Evolutionary conservation across 2,329 filamentous ascomycete genomes (phyloP).

Genomic region (Neonectria magnoliae): DNA sequence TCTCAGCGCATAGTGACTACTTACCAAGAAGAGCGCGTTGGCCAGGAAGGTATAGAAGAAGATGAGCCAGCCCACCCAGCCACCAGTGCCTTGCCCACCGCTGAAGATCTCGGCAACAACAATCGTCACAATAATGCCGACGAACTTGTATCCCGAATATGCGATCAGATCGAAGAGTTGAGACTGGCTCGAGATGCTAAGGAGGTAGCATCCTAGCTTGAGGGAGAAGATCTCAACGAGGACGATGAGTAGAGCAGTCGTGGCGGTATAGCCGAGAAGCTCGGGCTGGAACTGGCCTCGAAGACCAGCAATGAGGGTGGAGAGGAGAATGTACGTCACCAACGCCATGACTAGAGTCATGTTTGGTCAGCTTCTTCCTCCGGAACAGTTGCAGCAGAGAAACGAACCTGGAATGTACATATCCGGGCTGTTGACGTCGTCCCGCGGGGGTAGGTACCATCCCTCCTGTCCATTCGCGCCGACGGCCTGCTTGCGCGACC

Average conservation of each 20-base stretch:
- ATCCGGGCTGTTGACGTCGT: slow-evolving; percentile 97
- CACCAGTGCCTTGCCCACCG: slow-evolving; percentile 81
- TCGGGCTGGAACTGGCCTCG: slow-evolving; percentile 94
- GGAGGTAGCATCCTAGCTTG: slow-evolving; percentile 91
- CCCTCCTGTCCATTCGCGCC: slow-evolving; percentile 75
- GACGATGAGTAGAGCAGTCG: slow-evolving; percentile 83
- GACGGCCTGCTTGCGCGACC: slow-evolving; percentile 88
- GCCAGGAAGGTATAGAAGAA: slow-evolving; percentile 94
- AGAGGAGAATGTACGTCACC: slow-evolving; percentile 96
- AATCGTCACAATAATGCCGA: slow-evolving; percentile 92
- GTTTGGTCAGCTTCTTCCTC: slow-evolving; percentile 33
- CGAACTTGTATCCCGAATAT: slow-evolving; percentile 98
- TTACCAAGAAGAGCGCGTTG: slow-evolving; percentile 93
- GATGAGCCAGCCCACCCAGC: slow-evolving; percentile 87
- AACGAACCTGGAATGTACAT: slow-evolving; percentile 88
- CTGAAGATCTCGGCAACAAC: slow-evolving; percentile 81
- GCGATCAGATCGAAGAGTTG: slow-evolving; percentile 94
- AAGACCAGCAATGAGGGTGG: slow-evolving; percentile 88
- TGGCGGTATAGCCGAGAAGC: slow-evolving; percentile 88
- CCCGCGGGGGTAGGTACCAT: slow-evolving; percentile 88
- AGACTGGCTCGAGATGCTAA: slow-evolving; percentile 93
- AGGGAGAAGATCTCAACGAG: slow-evolving; percentile 88
- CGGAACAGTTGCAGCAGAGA: too few species aligned
- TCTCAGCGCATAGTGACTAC: slow-evolving; percentile 42
- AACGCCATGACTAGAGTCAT: slow-evolving; percentile 80